Conservation (phyloP, 2,329 filamentous ascomycete species). For the Stachybotrys chlorohalonatus region DNA sequence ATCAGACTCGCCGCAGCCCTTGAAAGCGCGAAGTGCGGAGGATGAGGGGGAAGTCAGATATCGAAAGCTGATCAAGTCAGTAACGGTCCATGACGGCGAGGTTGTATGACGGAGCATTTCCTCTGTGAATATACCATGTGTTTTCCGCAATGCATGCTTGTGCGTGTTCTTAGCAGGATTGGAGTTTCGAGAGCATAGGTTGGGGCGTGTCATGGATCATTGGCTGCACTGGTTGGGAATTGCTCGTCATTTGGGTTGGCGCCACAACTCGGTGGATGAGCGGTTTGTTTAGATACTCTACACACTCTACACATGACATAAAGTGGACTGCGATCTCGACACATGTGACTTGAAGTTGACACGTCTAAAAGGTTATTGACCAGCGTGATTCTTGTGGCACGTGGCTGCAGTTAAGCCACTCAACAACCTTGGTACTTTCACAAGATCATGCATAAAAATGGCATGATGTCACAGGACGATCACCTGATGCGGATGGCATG, state of each 20-base stretch:
- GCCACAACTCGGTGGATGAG: not conserved
- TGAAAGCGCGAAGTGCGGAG: conserved; percentile 22
- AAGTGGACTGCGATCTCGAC: too few species aligned
- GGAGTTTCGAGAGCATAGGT: not conserved
- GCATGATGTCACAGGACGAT: too few species aligned
- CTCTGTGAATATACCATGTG: not conserved
- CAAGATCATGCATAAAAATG: not conserved
- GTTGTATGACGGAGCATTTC: conserved; percentile 3
- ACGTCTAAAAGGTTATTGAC: too few species aligned
- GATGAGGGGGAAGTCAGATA: conserved; percentile 25
- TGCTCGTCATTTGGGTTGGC: not conserved
- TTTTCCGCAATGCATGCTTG: not conserved
- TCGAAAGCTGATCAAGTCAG: conserved; percentile 26
- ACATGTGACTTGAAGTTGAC: too few species aligned
- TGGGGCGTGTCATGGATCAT: not conserved
- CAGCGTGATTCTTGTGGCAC: not conserved
- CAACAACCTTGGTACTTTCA: not conserved
- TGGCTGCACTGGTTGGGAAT: not conserved
- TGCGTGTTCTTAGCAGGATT: not conserved
- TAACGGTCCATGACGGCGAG: conserved; percentile 23
- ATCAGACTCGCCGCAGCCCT: conserved; percentile 7
- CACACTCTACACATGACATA: too few species aligned
- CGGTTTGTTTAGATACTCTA: too few species aligned
- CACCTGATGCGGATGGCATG: too few species aligned
- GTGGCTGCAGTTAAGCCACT: not conserved